phyloP scores from a whole-genome alignment of 192 early-diverging fungal genomes.

The Umbelopsis sp. region DNA sequence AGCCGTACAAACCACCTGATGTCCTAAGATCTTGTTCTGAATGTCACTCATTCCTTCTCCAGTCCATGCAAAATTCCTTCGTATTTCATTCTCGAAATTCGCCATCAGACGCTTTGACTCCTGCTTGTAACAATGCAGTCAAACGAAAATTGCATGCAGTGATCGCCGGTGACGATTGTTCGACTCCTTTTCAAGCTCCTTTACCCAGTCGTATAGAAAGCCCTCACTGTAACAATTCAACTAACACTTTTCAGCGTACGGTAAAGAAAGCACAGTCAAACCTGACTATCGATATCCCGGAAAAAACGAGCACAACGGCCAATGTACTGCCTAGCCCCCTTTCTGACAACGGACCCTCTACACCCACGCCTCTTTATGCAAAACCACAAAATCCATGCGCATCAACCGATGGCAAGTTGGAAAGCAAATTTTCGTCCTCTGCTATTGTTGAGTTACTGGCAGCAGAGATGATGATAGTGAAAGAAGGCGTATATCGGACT shows the following conservation, averaged over 20 bases:
- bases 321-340: no score
- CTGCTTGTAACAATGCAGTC: not conserved
- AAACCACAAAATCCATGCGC: not conserved
- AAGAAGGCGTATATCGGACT: not conserved
- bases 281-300: not conserved
- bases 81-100: not conserved
- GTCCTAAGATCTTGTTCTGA: slow-evolving; percentile 21
- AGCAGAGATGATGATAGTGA: slow-evolving; percentile 2
- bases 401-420: not conserved
- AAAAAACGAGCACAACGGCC: not conserved
- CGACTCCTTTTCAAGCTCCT: slow-evolving; percentile 1
- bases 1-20: not conserved
- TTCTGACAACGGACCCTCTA: no score
- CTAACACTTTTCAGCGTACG: not conserved
- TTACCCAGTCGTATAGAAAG: not conserved
- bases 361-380: not conserved
- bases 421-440: not conserved
- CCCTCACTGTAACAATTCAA: not conserved
- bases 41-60: not conserved
- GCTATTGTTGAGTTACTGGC: not conserved
- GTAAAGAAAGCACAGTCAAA: not conserved
- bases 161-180: not conserved
- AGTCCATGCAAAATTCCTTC: slow-evolving; percentile 12
- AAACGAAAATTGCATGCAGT: slow-evolving; percentile 2
- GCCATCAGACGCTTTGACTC: not conserved